These are phyloP conservation scores for Limnomonas spitsbergensis DNA, from an alignment of 139 green algal species.

Conservation along the genomic window DNA sequence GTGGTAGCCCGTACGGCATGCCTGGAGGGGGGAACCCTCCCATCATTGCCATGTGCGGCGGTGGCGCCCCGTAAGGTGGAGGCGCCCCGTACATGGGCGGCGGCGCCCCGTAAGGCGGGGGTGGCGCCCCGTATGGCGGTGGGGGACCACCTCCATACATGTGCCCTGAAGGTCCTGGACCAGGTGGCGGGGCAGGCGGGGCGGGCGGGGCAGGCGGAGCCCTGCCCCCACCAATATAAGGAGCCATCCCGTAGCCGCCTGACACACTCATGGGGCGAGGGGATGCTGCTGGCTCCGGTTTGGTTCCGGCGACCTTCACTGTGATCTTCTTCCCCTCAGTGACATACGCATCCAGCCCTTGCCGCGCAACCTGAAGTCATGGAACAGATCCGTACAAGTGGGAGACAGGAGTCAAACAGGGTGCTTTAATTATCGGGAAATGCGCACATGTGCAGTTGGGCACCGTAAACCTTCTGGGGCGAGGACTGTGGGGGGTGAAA, in stretches of 20 bases:
- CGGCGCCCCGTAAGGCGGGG: conserved; percentile 6
- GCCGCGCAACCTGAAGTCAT: not conserved
- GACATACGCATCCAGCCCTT: not conserved
- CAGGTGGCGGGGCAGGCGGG: not conserved
- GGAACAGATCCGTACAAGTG: not conserved
- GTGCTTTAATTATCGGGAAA: too few relatives aligned
- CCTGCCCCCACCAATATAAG: not conserved
- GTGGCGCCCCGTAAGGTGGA: conserved; percentile 2
- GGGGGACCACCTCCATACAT: not conserved
- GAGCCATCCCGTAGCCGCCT: not conserved
- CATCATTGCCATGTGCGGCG: too few relatives aligned
- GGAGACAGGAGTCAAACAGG: not conserved
- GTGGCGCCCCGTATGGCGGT: conserved; percentile 3
- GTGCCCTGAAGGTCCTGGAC: not conserved
- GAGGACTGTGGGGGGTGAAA: too few relatives aligned
- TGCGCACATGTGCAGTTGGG: too few relatives aligned
- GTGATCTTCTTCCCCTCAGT: not conserved
- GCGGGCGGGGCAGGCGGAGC: not conserved
- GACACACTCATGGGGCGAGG: not conserved
- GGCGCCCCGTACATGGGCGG: conserved; percentile 3
- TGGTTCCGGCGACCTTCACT: conserved; percentile 16
- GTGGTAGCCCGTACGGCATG: too few relatives aligned
- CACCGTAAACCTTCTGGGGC: too few relatives aligned
- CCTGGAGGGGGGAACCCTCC: too few relatives aligned
- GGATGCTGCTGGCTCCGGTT: not conserved